A percentile compares a stretch with the other conserved stretches of the same genome.
These are phyloP conservation scores for Neonectria ditissima DNA, from an alignment of 2,329 filamentous ascomycete species.

Conservation along the genomic window DNA sequence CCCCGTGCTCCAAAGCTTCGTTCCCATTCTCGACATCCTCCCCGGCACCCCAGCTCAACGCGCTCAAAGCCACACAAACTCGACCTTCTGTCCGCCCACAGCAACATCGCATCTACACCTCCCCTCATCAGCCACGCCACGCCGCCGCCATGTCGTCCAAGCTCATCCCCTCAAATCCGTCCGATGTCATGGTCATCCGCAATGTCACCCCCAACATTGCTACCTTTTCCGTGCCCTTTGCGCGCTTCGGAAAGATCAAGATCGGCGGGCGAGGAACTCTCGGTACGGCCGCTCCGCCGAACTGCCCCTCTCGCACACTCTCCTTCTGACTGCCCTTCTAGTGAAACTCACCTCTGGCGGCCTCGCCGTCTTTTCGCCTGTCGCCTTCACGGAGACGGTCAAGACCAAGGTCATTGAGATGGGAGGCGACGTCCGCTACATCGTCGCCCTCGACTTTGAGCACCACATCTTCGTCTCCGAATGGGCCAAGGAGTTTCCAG, in stretches of 20 bases:
- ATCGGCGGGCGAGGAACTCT: slow-evolving; percentile 90
- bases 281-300: slow-evolving; percentile 61
- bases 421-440: slow-evolving; percentile 80
- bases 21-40: slow-evolving; percentile 2
- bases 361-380: slow-evolving; percentile 92
- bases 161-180: slow-evolving; percentile 77
- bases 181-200: slow-evolving; percentile 90
- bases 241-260: slow-evolving; percentile 81
- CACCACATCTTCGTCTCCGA: slow-evolving; percentile 94
- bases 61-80: background rate
- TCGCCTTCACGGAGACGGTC: slow-evolving; percentile 82
- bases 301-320: background rate
- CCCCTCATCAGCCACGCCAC: slow-evolving; percentile 22
- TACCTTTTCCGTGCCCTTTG: slow-evolving; percentile 86
- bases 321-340: slow-evolving; percentile 47
- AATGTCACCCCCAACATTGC: slow-evolving; percentile 82
- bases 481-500: slow-evolving; percentile 84
- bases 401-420: slow-evolving; percentile 72
- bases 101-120: slow-evolving; percentile 23
- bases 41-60: background rate
- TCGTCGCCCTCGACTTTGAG: slow-evolving; percentile 88
- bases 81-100: slow-evolving; percentile 2
- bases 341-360: slow-evolving; percentile 82
- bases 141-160: slow-evolving; percentile 66
- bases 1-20: background rate